These are phyloP conservation scores for Quercus glauca DNA, from an alignment of 306 rosid species.

Conservation along the genomic window DNA sequence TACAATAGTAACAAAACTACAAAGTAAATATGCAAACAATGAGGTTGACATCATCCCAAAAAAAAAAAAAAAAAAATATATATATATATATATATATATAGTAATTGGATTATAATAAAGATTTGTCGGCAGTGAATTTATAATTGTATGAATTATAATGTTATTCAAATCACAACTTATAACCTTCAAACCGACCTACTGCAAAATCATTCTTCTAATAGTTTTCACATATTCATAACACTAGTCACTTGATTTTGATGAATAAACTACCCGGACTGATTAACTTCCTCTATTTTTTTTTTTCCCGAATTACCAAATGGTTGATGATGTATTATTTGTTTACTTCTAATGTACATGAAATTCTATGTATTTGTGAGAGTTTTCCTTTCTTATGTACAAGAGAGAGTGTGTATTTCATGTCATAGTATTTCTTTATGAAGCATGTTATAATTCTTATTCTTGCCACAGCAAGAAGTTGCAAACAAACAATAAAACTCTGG, in stretches of 20 bases:
- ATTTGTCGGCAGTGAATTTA: no score
- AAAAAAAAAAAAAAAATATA: no score
- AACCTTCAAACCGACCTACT: not conserved
- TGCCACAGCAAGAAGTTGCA: not conserved
- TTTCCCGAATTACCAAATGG: not conserved
- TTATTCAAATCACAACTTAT: no score
- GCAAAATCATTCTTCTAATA: slow-evolving; percentile 8
- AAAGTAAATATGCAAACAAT: no score
- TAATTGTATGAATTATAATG: no score
- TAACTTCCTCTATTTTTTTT: not conserved
- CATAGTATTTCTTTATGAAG: not conserved
- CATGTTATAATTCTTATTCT: no score
- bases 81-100: no score
- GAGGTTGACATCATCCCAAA: no score
- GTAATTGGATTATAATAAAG: no score
- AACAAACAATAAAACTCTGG: not conserved
- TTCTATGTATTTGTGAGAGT: not conserved
- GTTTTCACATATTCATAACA: slow-evolving; percentile 8
- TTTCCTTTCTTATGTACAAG: not conserved
- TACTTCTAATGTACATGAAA: not conserved
- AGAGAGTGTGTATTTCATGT: no score
- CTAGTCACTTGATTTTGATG: slow-evolving; percentile 6
- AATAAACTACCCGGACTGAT: not conserved
- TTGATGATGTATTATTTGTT: not conserved
- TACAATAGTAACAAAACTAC: no score